Base-by-base conservation (phyloP, 148 eudicot genomes). In the Fagopyrum homotropicum region DNA sequence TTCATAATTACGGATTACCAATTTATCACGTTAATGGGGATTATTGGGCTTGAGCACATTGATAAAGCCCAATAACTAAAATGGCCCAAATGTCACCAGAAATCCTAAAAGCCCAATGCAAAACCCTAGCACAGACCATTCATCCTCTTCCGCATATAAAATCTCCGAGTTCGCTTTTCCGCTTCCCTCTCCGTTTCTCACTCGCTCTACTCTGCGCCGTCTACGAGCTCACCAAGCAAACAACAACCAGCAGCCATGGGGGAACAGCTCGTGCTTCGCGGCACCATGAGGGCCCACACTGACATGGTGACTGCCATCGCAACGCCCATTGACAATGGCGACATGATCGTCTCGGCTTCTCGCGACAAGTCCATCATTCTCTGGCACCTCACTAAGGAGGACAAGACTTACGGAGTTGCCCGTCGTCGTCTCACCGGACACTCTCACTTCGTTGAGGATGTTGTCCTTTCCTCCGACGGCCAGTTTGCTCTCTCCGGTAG, bases 391-490 rank as follows among this genome's bases (percentile, higher is more conserved):
- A 87, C 90, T 45, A 83, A 83, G 71, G 88, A 83, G 3, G 86
- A 85, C 22, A 80, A 72, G 74, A 44, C 54, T 29, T 85, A 85
- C 78, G 93, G 96, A 9, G 89, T 90, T 60, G 83, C 98, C 43
- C 85, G 80, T 14, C 91, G 96, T 47, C 88, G 98, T 17, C 76
- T 93, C 1, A 90, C 87, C 3, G 98, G 98, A 0, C 96, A 93
- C 82, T 80, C 86, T 11, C 96, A 90, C 81, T 93, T 93, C 75
- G 98, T 93, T 6, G 84, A 93, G 74, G 98, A 92, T 73, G 97
- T 92, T 0, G 97, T 92, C 12, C 88, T 92, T 11, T 92, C 97
- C 1, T 92, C 97, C 15, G 96, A 89, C 74, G 90, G 91, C 30
- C 90, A 87, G 82, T 80, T 75, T 73, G 77, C 83, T n/a, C 75